Evolutionary conservation across 495 filamentous ascomycete genomes (phyloP).

Genomic region (Neurospora cerealis): DNA sequence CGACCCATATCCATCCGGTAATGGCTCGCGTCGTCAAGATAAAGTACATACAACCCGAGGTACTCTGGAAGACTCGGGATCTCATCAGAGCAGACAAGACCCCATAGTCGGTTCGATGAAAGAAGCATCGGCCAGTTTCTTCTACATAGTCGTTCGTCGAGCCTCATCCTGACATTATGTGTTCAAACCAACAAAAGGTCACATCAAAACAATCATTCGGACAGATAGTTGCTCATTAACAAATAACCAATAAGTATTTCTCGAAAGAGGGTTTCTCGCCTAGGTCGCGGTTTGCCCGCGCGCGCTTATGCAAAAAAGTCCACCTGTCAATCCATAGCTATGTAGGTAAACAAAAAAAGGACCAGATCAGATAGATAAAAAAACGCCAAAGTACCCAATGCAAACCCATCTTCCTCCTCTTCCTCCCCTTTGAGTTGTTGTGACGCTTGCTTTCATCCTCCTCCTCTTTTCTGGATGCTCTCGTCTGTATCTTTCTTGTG

Average conservation of each 20-base stretch:
- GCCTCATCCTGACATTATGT: background rate
- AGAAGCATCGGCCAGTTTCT: background rate
- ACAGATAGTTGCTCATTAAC: background rate
- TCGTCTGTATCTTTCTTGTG: too few species aligned
- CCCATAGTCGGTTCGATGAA: too few species aligned
- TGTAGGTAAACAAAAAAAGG: background rate
- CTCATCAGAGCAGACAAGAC: too few species aligned
- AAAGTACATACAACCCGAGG: background rate
- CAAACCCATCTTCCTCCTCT: background rate
- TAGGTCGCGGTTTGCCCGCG: background rate
- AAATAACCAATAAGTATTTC: background rate
- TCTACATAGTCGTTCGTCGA: background rate
- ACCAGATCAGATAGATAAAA: background rate
- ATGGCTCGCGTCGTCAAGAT: background rate
- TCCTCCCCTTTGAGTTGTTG: background rate
- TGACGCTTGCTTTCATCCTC: background rate
- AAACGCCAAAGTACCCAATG: background rate
- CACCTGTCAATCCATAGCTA: background rate
- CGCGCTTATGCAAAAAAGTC: background rate
- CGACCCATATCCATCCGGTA: background rate
- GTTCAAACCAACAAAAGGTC: background rate
- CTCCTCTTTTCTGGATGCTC: background rate
- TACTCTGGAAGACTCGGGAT: background rate
- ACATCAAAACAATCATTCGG: background rate
- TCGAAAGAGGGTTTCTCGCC: background rate